A percentile compares a stretch with the other conserved stretches of the same genome.
Evolutionary conservation across 2,329 filamentous ascomycete genomes (phyloP).

Genomic region (Epichloe baconii): DNA sequence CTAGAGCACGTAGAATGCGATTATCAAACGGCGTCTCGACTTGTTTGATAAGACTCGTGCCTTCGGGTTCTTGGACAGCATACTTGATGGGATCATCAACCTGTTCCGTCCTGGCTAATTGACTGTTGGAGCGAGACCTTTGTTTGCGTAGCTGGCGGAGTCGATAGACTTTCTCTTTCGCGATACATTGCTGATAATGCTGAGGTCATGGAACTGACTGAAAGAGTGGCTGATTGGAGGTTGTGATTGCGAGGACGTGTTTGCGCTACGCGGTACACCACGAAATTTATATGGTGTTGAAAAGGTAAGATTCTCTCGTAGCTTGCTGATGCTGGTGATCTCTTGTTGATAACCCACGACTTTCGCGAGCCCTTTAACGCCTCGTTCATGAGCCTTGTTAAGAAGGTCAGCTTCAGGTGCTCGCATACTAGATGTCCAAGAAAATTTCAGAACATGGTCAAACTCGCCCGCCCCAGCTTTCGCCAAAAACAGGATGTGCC

Average conservation of each 20-base stretch:
- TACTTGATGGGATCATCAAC: neutral
- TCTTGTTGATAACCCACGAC: neutral
- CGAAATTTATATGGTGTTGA: neutral
- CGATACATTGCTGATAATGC: neutral
- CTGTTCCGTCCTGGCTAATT: neutral
- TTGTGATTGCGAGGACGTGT: neutral
- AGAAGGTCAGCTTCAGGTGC: neutral
- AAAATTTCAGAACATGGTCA: neutral
- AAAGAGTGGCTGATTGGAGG: neutral
- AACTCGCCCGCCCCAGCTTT: neutral
- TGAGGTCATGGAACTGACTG: neutral
- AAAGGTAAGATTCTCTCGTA: neutral
- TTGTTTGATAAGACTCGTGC: constrained; percentile 1
- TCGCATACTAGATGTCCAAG: neutral
- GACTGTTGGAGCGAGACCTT: constrained; percentile 1
- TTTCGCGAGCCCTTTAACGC: neutral
- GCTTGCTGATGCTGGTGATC: neutral
- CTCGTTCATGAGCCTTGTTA: neutral
- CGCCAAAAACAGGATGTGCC: neutral
- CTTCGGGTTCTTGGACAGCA: constrained; percentile 1
- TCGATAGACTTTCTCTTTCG: constrained; percentile 1
- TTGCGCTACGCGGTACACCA: neutral
- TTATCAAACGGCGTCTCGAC: neutral
- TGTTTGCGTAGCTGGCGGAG: neutral
- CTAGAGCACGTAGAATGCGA: constrained; percentile 2